Evolutionary conservation across 345 rosid genomes (phyloP).

Genomic region (Eucalyptus regnans): DNA sequence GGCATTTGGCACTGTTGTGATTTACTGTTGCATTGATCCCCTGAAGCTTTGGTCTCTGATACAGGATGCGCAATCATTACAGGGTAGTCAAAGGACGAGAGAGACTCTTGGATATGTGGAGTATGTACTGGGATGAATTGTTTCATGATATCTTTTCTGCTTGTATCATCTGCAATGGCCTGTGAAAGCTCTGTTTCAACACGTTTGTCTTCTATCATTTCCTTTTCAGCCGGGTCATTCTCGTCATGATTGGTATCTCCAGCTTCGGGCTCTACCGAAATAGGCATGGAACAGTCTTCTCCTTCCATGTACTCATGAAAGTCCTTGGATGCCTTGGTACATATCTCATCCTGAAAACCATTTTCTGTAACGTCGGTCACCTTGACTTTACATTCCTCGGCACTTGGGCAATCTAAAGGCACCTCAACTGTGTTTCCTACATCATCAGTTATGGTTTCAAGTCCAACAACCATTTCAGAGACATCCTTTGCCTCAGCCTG

Average conservation of each 20-base stretch:
- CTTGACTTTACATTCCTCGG: neutral
- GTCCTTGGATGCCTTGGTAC: slow-evolving; percentile 1
- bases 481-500: neutral
- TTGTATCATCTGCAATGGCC: neutral
- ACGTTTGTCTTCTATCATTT: neutral
- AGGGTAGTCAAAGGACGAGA: neutral
- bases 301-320: neutral
- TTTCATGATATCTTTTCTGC: neutral
- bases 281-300: neutral
- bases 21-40: neutral
- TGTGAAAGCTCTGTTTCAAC: neutral
- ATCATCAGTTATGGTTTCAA: neutral
- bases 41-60: neutral
- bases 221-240: neutral
- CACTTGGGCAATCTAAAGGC: neutral
- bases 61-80: neutral
- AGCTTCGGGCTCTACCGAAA: neutral
- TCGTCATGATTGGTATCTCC: neutral
- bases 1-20: neutral
- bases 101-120: neutral
- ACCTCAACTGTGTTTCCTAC: neutral
- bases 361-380: slow-evolving; percentile 1
- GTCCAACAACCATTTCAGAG: neutral
- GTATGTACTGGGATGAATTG: neutral
- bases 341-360: neutral